phyloP scores from a whole-genome alignment of 2,329 filamentous ascomycete genomes.

The Colletotrichum plurivorum region DNA sequence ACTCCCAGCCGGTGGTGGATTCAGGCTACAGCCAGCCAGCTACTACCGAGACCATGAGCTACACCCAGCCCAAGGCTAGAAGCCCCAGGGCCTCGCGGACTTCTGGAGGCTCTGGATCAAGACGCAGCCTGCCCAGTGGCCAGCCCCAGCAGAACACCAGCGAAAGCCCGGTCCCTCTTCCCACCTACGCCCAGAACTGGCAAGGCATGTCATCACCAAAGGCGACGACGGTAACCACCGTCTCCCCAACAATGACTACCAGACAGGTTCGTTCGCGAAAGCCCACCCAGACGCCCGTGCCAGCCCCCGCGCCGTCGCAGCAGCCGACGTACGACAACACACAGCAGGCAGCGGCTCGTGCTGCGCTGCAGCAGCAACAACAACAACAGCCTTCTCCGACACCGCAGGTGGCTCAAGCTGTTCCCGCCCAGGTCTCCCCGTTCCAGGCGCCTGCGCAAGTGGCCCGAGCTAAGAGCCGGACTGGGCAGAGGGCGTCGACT shows the following conservation, averaged over 20 bases:
- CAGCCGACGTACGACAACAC: slow-evolving; percentile 15
- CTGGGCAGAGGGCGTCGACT: slow-evolving; percentile 51
- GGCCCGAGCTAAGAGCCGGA: slow-evolving; percentile 51
- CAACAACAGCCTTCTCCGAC: slow-evolving; percentile 49
- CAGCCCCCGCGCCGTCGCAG: not conserved
- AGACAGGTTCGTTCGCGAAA: slow-evolving; percentile 15
- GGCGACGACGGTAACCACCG: not conserved
- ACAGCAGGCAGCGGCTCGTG: slow-evolving; percentile 40
- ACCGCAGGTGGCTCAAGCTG: slow-evolving; percentile 43
- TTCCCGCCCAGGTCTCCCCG: slow-evolving; percentile 48
- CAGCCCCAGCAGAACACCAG: slow-evolving; percentile 9
- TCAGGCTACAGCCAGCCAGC: slow-evolving; percentile 10
- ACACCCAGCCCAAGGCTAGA: slow-evolving; percentile 6
- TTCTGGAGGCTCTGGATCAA: slow-evolving; percentile 5
- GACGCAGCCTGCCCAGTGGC: slow-evolving; percentile 37
- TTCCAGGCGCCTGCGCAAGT: slow-evolving; percentile 45
- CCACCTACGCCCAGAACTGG: slow-evolving; percentile 26
- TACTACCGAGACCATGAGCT: not conserved
- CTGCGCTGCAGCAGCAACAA: slow-evolving; percentile 43
- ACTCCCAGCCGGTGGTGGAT: not conserved
- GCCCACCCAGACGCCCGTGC: slow-evolving; percentile 8
- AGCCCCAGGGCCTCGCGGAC: slow-evolving; percentile 9
- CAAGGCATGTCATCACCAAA: slow-evolving; percentile 24
- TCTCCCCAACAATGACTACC: slow-evolving; percentile 22
- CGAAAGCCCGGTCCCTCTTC: slow-evolving; percentile 1